Evolutionary conservation across 2,329 filamentous ascomycete species (phyloP), one percentile per base, ranked within the genome.

Genomic region (Pseudogymnoascus sp.): DNA sequence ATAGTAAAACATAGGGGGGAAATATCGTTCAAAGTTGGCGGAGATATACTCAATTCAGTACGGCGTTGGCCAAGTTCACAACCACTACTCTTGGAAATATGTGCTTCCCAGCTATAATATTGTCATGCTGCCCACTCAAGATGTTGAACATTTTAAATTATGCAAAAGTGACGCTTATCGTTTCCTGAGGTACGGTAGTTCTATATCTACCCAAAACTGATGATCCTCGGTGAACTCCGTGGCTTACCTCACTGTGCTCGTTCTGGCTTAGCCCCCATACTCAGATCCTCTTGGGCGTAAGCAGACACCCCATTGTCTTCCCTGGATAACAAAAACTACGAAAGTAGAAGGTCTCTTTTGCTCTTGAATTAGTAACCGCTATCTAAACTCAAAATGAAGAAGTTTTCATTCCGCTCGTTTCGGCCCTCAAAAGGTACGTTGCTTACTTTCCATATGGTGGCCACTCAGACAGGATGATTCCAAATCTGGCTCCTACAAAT

Each of bases 391-490:
- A 55, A 55, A 17, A 55, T 55, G 48, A 55, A 55, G 48, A 55
- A 55, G 48, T 55, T 55, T 21, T 55, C 29, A 33, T 55, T 55
- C 48, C 48, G 48, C 27, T 33, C 48, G 48, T 55, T 55, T 15
- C 48, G 48, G 29, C 48, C 48, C 5, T 55, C 48, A 21, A 55
- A 55, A 55, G 48, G 48, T 55, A 55, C 48, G 48, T 6, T 33
- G 9, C 48, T n/a, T 35, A 33, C 29, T 55, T 55, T 13, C 29
- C 35, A 55, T 7, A 4, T 8, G 13, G 1, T 4, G 4, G 44
- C 25, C 13, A 9, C 7, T 2, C 48, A 55, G 29, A 33, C 29
- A 21, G n/a, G 1, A 33, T n/a, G 29, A 13, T 55, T 21, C 29
- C n/a, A 33, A n/a, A 4, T 55, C n/a, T 55, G 9, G 29, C n/a